These are phyloP conservation scores for Aegle marmelos DNA, from an alignment of 345 rosid genomes.

Conservation along the genomic window DNA sequence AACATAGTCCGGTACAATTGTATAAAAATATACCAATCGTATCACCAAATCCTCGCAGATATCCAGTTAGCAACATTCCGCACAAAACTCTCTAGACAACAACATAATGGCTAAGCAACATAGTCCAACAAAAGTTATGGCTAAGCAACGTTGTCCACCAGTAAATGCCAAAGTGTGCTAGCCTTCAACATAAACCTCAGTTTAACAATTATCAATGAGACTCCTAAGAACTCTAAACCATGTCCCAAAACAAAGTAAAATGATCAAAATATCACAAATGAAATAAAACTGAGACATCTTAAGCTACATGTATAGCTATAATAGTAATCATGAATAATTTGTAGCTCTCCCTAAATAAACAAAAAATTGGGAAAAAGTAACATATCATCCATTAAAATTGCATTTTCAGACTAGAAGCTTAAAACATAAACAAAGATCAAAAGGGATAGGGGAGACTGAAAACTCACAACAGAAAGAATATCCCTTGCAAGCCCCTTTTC, in stretches of 20 bases:
- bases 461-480: conserved; percentile 76
- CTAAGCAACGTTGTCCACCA: background rate
- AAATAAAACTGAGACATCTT: background rate
- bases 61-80: background rate
- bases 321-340: background rate
- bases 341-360: background rate
- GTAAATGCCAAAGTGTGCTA: background rate
- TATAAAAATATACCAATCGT: background rate
- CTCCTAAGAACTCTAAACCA: background rate
- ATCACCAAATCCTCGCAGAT: background rate
- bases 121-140: background rate
- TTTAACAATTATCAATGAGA: background rate
- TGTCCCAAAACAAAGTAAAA: background rate
- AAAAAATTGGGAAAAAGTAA: background rate
- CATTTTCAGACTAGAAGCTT: conserved; percentile 3
- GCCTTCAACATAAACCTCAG: background rate
- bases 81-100: background rate
- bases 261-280: background rate
- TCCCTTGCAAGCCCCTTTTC: conserved; percentile 86
- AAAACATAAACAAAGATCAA: background rate
- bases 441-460: background rate
- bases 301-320: background rate
- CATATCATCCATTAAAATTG: background rate
- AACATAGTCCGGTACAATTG: background rate
- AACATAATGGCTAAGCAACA: too few relatives aligned